Evolutionary conservation across 768 basidiomycete genomes (phyloP).

Genomic region (Tulasnella calospora): DNA sequence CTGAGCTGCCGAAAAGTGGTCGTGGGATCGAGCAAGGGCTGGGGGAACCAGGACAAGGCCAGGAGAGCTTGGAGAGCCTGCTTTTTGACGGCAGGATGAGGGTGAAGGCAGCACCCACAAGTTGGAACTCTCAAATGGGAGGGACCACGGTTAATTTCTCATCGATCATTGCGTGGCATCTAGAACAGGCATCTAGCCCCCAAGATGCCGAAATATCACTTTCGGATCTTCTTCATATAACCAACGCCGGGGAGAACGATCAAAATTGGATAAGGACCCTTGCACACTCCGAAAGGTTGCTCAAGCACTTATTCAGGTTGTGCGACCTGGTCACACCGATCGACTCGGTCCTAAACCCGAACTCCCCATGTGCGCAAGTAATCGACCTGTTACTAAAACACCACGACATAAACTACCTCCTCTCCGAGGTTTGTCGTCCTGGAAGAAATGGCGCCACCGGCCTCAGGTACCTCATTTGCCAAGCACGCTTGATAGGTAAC

Average conservation of each 20-base stretch:
- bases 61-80: not conserved
- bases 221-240: not conserved
- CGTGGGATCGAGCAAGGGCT: too few relatives aligned
- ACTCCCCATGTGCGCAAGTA: not conserved
- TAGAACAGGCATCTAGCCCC: not conserved
- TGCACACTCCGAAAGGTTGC: not conserved
- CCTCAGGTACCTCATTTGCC: not conserved
- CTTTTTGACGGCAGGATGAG: not conserved
- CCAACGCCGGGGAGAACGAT: not conserved
- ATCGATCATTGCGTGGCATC: not conserved
- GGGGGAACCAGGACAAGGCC: too few relatives aligned
- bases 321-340: not conserved
- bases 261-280: not conserved
- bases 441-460: not conserved
- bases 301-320: not conserved
- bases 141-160: not conserved
- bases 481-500: not conserved
- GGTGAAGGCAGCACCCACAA: not conserved
- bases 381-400: not conserved
- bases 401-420: not conserved
- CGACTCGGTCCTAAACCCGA: not conserved
- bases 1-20: not conserved
- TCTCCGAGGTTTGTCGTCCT: not conserved
- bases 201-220: not conserved
- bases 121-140: not conserved